phyloP scores from a whole-genome alignment of 2,329 filamentous ascomycete species.

The Claviceps sp. region DNA sequence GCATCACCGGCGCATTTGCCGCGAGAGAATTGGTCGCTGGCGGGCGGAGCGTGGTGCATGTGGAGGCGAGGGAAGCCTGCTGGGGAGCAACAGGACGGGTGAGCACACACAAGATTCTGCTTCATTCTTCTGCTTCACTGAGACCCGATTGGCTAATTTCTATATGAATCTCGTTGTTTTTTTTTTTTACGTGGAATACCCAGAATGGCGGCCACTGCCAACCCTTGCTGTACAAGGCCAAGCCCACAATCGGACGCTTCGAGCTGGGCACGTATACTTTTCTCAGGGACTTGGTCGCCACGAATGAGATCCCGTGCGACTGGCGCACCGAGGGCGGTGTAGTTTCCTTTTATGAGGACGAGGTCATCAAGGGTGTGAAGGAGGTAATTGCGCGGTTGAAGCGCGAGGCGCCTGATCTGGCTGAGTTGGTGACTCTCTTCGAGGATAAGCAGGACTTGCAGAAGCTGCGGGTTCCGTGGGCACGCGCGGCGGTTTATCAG shows the following conservation, averaged over 20 bases:
- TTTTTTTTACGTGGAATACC: background rate
- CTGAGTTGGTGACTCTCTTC: slow-evolving; percentile 30
- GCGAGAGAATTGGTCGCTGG: slow-evolving; percentile 46
- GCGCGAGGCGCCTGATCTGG: slow-evolving; percentile 41
- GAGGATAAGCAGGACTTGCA: slow-evolving; percentile 27
- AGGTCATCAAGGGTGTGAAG: slow-evolving; percentile 39
- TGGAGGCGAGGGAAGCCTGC: slow-evolving; percentile 69
- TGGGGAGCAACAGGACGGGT: slow-evolving; percentile 75
- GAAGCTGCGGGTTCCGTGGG: slow-evolving; percentile 40
- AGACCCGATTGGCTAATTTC: no score
- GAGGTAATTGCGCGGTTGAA: slow-evolving; percentile 37
- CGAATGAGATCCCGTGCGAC: slow-evolving; percentile 52
- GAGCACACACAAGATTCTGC: slow-evolving; percentile 18
- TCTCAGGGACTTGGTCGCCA: slow-evolving; percentile 42
- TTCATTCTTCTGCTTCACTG: no score
- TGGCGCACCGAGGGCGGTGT: slow-evolving; percentile 52
- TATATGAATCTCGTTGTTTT: background rate
- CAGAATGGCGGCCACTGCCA: slow-evolving; percentile 65
- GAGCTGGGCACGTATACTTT: slow-evolving; percentile 56
- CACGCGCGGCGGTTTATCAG: slow-evolving; percentile 51
- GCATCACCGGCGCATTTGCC: slow-evolving; percentile 63
- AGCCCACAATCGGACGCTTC: slow-evolving; percentile 52
- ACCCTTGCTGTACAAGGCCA: slow-evolving; percentile 49
- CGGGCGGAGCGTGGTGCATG: slow-evolving; percentile 48
- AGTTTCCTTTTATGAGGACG: slow-evolving; percentile 45